Percentiles rank a stretch among this genome's conserved stretches.
These are phyloP conservation scores for Marsdenia floribunda DNA, from an alignment of 257 asterid species.

Conservation along the genomic window DNA sequence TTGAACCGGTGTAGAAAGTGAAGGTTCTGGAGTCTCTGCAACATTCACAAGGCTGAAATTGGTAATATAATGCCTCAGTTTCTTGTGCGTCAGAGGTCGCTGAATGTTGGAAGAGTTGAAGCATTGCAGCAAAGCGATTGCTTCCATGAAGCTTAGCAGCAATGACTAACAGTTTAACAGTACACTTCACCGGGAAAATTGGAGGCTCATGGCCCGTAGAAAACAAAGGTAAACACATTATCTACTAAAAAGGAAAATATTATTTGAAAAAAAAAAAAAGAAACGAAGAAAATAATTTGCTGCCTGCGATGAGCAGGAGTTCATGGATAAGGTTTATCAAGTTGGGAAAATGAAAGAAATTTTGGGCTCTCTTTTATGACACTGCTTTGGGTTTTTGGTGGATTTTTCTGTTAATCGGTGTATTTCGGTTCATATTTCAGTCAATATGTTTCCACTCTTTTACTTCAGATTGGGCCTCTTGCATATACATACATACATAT, in stretches of 20 bases:
- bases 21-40: constrained; percentile 30
- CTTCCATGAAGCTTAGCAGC: constrained; percentile 33
- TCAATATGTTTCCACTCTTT: too few relatives aligned
- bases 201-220: not conserved
- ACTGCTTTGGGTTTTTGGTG: not conserved
- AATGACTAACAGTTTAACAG: constrained; percentile 4
- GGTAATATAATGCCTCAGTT: constrained; percentile 14
- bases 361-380: not conserved
- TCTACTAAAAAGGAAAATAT: not conserved
- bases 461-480: too few relatives aligned
- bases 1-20: constrained; percentile 22
- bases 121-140: constrained; percentile 27
- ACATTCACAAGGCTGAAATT: constrained; percentile 26
- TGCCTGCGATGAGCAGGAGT: constrained; percentile 2
- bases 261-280: not conserved
- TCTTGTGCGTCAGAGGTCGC: constrained; percentile 16
- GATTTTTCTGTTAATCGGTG: not conserved
- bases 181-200: not conserved
- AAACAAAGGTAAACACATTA: not conserved
- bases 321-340: constrained; percentile 37
- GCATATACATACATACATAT: too few relatives aligned
- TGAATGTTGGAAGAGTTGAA: constrained; percentile 23
- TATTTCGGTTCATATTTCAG: too few relatives aligned
- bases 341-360: not conserved
- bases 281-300: not conserved